Evolutionary conservation across 345 rosid species (phyloP).

Genomic region (Trapa bicornis): DNA sequence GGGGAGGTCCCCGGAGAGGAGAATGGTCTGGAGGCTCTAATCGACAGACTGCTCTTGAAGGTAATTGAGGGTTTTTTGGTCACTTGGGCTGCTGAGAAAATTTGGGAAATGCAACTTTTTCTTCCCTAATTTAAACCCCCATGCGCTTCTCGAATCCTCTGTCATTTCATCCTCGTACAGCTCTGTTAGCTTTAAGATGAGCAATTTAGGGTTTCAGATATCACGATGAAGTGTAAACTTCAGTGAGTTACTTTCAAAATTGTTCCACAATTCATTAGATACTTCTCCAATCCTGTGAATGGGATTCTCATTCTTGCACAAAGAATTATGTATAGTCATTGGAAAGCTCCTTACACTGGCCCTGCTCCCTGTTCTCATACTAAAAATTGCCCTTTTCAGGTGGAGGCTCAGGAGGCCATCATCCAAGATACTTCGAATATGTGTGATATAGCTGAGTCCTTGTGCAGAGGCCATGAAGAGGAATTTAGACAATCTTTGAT

Average conservation of each 20-base stretch:
- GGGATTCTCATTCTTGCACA: too few species aligned
- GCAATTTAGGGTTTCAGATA: too few species aligned
- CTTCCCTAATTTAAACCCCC: not conserved
- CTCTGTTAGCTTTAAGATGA: too few species aligned
- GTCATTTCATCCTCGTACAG: too few species aligned
- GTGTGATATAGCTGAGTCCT: conserved; percentile 57
- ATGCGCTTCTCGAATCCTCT: not conserved
- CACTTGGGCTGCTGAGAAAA: conserved; percentile 1
- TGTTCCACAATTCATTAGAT: too few species aligned
- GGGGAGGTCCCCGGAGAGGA: conserved; percentile 5
- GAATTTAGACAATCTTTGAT: conserved; percentile 24
- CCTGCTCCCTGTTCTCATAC: not conserved
- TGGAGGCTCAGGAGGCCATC: conserved; percentile 46
- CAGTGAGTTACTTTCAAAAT: too few species aligned
- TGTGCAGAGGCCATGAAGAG: conserved; percentile 41
- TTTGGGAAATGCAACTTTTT: not conserved
- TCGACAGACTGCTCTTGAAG: conserved; percentile 50
- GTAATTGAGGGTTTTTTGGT: conserved; percentile 27
- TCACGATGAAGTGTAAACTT: too few species aligned
- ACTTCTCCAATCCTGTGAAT: too few species aligned
- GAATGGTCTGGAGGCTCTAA: conserved; percentile 14
- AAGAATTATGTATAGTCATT: too few species aligned
- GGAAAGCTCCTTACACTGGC: too few species aligned
- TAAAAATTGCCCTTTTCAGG: conserved; percentile 26
- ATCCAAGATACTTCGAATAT: conserved; percentile 37